Percentiles rank a stretch among this genome's conserved stretches.
These are phyloP conservation scores for Coemansia sp. DNA, from an alignment of 192 early-diverging fungal species.

Conservation along the genomic window DNA sequence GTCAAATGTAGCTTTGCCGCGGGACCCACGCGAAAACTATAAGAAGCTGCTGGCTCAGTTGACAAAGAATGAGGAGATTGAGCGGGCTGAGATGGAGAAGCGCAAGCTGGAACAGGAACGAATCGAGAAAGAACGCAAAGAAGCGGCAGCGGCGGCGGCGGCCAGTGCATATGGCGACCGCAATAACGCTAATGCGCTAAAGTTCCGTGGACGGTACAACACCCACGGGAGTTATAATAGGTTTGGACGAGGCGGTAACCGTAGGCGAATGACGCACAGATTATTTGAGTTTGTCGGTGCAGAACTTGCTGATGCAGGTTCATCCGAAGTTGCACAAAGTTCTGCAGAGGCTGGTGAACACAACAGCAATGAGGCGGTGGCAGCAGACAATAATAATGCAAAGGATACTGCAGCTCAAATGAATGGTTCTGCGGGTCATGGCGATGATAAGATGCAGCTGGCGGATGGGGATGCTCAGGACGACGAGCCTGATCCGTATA, in stretches of 20 bases:
- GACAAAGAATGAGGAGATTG: slow-evolving; percentile 40
- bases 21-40: slow-evolving; percentile 46
- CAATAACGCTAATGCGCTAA: slow-evolving; percentile 3
- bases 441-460: background rate
- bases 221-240: slow-evolving; percentile 2
- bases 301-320: background rate
- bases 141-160: slow-evolving; percentile 26
- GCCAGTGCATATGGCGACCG: slow-evolving; percentile 16
- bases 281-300: slow-evolving; percentile 47
- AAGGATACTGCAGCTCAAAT: background rate
- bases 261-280: slow-evolving; percentile 18
- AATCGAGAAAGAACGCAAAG: slow-evolving; percentile 48
- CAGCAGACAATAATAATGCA: background rate
- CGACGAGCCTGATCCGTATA: slow-evolving; percentile 27
- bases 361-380: background rate
- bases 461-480: background rate
- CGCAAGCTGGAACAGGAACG: slow-evolving; percentile 32
- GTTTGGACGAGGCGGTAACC: slow-evolving; percentile 9
- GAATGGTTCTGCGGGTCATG: background rate
- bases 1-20: slow-evolving; percentile 32
- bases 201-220: slow-evolving; percentile 26
- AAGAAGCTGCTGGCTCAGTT: slow-evolving; percentile 37
- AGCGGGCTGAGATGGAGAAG: slow-evolving; percentile 35
- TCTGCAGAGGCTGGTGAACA: slow-evolving; percentile 1
- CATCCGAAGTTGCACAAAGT: background rate